phyloP scores from a whole-genome alignment of 148 eudicot species.

The Vaccinium vitisidaea region DNA sequence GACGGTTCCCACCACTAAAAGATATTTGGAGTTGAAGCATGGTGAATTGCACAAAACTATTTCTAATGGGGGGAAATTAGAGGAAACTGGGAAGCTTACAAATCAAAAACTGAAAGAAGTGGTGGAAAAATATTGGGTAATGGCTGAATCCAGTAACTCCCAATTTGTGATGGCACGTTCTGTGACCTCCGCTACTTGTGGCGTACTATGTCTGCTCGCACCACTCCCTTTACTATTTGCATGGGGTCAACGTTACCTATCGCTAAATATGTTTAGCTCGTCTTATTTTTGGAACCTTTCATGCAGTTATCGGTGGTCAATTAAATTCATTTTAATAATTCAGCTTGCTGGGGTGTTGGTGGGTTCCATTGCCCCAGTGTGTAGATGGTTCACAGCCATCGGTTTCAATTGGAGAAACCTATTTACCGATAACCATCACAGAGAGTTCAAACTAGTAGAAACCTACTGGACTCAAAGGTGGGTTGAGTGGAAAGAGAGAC shows the following conservation, averaged over 20 bases:
- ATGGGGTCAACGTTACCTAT: background rate
- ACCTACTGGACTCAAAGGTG: slow-evolving; percentile 26
- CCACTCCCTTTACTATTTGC: background rate
- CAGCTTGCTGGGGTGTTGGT: slow-evolving; percentile 24
- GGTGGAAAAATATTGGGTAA: slow-evolving; percentile 26
- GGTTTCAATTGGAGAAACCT: background rate
- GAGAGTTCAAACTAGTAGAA: slow-evolving; percentile 19
- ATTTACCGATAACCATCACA: background rate
- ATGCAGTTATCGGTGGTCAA: slow-evolving; percentile 26
- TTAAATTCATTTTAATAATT: background rate
- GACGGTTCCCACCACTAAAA: slow-evolving; percentile 17
- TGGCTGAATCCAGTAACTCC: slow-evolving; percentile 28
- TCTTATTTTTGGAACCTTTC: too few species aligned
- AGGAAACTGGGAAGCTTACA: background rate
- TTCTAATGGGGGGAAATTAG: too few species aligned
- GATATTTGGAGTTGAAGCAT: slow-evolving; percentile 16
- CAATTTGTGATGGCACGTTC: slow-evolving; percentile 34
- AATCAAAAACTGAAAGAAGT: slow-evolving; percentile 15
- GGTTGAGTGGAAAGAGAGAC: slow-evolving; percentile 20
- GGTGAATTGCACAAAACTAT: background rate
- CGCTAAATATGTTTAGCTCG: too few species aligned
- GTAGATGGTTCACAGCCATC: slow-evolving; percentile 24
- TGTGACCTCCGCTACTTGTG: slow-evolving; percentile 15
- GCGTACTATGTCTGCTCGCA: slow-evolving; percentile 12
- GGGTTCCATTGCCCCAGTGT: slow-evolving; percentile 24